These are phyloP conservation scores for Halteria grandinella DNA, from an alignment of 73 alveolate species.

Conservation along the genomic window DNA sequence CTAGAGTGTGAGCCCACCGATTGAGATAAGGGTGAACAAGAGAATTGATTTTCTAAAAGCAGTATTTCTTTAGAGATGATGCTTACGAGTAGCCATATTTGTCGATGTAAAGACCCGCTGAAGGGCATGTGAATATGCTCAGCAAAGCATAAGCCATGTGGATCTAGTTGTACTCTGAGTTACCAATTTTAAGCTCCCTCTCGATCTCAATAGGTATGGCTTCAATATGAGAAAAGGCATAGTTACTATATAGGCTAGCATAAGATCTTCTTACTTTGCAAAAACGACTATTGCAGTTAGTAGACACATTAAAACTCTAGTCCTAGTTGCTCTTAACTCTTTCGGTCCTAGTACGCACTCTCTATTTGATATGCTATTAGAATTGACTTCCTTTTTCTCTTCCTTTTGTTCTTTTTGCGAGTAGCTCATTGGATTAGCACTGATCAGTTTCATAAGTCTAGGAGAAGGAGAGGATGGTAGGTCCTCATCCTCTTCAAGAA, in stretches of 20 bases:
- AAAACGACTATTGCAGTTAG: slow-evolving; percentile 16
- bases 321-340: slow-evolving; percentile 15
- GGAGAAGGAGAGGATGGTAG: no score
- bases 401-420: no score
- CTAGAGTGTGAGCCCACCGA: slow-evolving; percentile 5
- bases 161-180: slow-evolving; percentile 13
- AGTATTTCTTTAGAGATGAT: background rate
- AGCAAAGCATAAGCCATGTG: slow-evolving; percentile 31
- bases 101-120: slow-evolving; percentile 25
- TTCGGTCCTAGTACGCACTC: no score
- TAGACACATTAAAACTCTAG: background rate
- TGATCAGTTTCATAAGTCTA: no score
- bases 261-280: slow-evolving; percentile 6
- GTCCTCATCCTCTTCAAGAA: no score
- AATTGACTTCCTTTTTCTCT: no score
- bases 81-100: slow-evolving; percentile 24
- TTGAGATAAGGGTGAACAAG: background rate
- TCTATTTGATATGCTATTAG: no score
- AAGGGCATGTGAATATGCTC: slow-evolving; percentile 7
- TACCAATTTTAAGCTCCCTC: slow-evolving; percentile 2
- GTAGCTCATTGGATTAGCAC: no score
- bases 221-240: slow-evolving; percentile 33
- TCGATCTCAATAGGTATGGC: slow-evolving; percentile 2
- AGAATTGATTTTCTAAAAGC: slow-evolving; percentile 16
- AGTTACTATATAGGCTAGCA: background rate